Evolutionary conservation across 305 asterid species (phyloP).

Genomic region (Fraxinus xanthoxyloides): DNA sequence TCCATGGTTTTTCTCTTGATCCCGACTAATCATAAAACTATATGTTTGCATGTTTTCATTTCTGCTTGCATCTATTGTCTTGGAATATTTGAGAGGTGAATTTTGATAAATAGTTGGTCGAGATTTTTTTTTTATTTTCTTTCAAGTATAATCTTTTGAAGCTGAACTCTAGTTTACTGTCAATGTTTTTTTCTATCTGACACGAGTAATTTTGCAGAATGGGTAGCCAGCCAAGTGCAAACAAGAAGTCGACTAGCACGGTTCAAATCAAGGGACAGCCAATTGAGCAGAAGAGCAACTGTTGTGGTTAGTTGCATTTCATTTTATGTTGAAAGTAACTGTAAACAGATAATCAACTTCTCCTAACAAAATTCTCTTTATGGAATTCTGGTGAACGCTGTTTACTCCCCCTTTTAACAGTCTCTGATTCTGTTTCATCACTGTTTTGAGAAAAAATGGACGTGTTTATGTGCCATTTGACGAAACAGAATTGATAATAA

Average conservation of each 20-base stretch:
- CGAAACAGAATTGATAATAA: neutral
- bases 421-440: neutral
- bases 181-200: neutral
- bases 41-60: neutral
- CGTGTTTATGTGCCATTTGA: neutral
- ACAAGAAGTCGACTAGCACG: slow-evolving; percentile 48
- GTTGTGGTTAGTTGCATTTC: slow-evolving; percentile 56
- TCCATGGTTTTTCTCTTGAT: neutral
- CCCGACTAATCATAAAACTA: neutral
- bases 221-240: slow-evolving; percentile 74
- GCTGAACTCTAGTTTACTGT: neutral
- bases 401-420: neutral
- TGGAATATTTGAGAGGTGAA: neutral
- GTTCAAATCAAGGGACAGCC: slow-evolving; percentile 93
- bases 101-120: neutral
- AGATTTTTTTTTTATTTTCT: neutral
- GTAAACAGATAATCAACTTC: slow-evolving; percentile 31
- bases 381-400: neutral
- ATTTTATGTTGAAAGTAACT: slow-evolving; percentile 21
- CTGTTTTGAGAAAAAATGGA: neutral
- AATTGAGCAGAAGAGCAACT: slow-evolving; percentile 86
- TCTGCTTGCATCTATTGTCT: neutral
- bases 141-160: neutral
- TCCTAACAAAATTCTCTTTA: slow-evolving; percentile 8
- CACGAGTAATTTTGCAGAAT: slow-evolving; percentile 48